These are phyloP conservation scores for Tuber calosporum DNA, from an alignment of 495 filamentous ascomycete species.

Conservation along the genomic window DNA sequence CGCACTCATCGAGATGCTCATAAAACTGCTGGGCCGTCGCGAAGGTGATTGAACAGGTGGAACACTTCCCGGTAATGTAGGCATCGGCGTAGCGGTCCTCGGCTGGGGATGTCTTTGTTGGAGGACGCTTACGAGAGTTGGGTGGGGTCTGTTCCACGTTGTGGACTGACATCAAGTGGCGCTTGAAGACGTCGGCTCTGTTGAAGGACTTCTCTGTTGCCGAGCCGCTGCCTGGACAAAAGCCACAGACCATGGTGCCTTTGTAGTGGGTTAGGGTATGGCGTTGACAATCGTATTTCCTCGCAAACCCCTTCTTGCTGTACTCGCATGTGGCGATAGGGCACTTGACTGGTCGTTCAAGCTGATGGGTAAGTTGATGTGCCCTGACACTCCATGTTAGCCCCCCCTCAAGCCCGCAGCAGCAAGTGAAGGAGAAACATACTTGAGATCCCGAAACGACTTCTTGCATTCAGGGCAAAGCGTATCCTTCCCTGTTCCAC, in stretches of 20 bases:
- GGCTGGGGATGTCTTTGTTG: constrained; percentile 44
- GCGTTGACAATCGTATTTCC: constrained; percentile 98
- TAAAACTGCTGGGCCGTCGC: constrained; percentile 95
- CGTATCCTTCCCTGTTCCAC: constrained; percentile 35
- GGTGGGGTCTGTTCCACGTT: constrained; percentile 92
- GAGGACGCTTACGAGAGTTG: constrained; percentile 83
- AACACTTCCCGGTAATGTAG: constrained; percentile 80
- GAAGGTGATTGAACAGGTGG: constrained; percentile 87
- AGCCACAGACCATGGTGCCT: constrained; percentile 97
- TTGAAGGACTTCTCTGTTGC: constrained; percentile 97
- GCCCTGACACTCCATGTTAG: constrained; percentile 51
- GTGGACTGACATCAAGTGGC: constrained; percentile 89
- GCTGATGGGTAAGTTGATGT: constrained; percentile 93
- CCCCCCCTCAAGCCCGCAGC: constrained; percentile 37
- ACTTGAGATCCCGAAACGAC: constrained; percentile 38
- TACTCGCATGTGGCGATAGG: constrained; percentile 92
- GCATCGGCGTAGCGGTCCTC: constrained; percentile 23
- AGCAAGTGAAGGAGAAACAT: background rate
- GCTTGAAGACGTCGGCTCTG: constrained; percentile 96
- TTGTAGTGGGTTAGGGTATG: constrained; percentile 98
- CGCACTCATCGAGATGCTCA: constrained; percentile 98
- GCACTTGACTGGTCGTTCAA: constrained; percentile 91
- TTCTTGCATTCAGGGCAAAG: constrained; percentile 40
- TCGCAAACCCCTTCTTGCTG: constrained; percentile 87
- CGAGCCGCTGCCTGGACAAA: constrained; percentile 88